Evolutionary conservation across 2,329 filamentous ascomycete species (phyloP), one percentile per base, ranked within the genome.

Genomic region (Fusarium liriodendri): DNA sequence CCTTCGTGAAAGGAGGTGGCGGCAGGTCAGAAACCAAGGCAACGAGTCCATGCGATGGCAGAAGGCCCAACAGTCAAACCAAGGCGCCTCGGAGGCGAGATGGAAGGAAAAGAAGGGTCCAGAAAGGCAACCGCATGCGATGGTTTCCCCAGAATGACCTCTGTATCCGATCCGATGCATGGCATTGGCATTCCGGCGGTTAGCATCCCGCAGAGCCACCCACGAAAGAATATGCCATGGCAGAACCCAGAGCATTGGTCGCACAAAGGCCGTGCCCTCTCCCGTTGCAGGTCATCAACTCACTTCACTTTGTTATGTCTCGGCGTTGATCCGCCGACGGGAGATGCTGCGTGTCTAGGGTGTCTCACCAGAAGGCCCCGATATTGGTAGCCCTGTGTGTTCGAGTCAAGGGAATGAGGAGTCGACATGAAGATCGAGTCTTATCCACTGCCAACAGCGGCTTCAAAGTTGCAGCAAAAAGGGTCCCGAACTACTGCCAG

Each of bases 341-440:
- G 50, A 65, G 52, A 66, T 69, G 54, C 64, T 68, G 62, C 37
- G 40, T 71, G 67, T 76, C 65, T 73, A 64, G 62, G 54, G 40
- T 75, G 67, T 76, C 65, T 74, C 66, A 66, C 70, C 64, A 67
- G 22, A 54, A 37, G 35, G 45, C 42, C 57, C 55, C 47, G 18
- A 54, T 54, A 29, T 54, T 55, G 52, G 42, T 59, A 65, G 25
- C 57, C 67, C 45, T 61, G 61, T 63, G 66, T 72, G 42, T 42
- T 60, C 54, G 70, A 76, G 74, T 77, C 72, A 76, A 76, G 65
- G 52, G 66, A 64, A 76, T 77, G 65, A 61, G 71, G 55, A 40
- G 57, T 70, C 52, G 25, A 35, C 29, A 65, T 54, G 50, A 69
- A 58, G 60, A 37, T 59, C 47, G 40, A 72, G 59, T 50, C 57